Evolutionary conservation across 208 protist genomes (phyloP).

Genomic region (Phytomonas francai): DNA sequence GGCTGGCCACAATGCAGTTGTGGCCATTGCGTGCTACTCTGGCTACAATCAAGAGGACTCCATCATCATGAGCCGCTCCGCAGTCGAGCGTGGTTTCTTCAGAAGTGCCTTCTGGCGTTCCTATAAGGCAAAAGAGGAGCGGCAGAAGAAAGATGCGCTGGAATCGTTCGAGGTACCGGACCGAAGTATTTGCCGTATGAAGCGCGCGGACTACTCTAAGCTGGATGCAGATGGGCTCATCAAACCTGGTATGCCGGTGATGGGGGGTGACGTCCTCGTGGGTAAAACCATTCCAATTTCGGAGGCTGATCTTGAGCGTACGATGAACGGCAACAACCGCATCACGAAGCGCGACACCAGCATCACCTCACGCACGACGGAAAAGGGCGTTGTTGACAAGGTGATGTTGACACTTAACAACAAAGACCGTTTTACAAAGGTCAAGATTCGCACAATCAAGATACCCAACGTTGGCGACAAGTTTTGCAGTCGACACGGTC

Average conservation of each 20-base stretch:
- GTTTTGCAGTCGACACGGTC: constrained; percentile 98
- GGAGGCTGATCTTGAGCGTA: constrained; percentile 46
- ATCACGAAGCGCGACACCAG: constrained; percentile 79
- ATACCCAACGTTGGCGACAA: constrained; percentile 99
- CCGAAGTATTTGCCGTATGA: constrained; percentile 67
- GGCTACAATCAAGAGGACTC: constrained; percentile 99
- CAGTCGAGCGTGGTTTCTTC: constrained; percentile 97
- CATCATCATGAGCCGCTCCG: constrained; percentile 95
- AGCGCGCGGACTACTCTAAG: constrained; percentile 93
- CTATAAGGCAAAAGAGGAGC: constrained; percentile 80
- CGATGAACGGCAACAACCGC: constrained; percentile 52
- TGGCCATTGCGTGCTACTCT: constrained; percentile 98
- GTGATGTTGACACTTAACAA: constrained; percentile 92
- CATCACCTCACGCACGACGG: constrained; percentile 71
- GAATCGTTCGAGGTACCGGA: constrained; percentile 94
- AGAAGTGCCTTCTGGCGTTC: constrained; percentile 92
- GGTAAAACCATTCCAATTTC: constrained; percentile 84
- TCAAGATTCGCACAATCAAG: constrained; percentile 91
- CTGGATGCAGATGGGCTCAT: constrained; percentile 95
- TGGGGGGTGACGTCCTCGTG: constrained; percentile 88
- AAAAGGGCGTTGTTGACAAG: constrained; percentile 93
- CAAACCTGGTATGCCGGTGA: constrained; percentile 76
- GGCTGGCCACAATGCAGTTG: constrained; percentile 98
- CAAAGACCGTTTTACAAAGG: constrained; percentile 89
- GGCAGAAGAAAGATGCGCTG: constrained; percentile 36